Base-by-base conservation (phyloP, 495 filamentous ascomycete genomes). In the Penicillium argentinense region DNA sequence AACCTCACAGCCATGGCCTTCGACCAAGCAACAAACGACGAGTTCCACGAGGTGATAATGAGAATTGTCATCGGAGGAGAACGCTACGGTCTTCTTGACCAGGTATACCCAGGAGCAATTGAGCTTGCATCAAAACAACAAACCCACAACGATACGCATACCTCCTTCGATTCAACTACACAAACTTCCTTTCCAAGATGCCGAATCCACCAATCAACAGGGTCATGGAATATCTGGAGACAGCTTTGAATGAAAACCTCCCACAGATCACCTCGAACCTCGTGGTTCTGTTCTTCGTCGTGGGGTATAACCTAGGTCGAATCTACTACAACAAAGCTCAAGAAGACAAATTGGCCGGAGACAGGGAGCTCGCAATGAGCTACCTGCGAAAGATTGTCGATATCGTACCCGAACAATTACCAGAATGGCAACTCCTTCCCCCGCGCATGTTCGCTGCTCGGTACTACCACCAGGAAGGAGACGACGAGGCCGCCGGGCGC, bases 31-130 rank as follows among this genome's bases (percentile, higher is more conserved):
- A 8, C n/a, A 11, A 17, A 45, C 5, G 18, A 21, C 6, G 17
- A 23, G 14, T 22, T 45, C 29, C 42, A 45, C 16, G 25, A 9
- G 28, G 21, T 37, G 11, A 13, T 45, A 9, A 5, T 45, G 9
- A 16, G 14, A 12, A 21, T 18, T 8, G 42, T n/a, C 2, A 37
- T 25, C 30, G 25, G 23, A 17, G 37, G 29, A 8, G 25, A 45
- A 13, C 34, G 37, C 12, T 37, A 32, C 5, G 18, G 16, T 8
- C 5, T 45, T 16, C 25, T 45, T n/a, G 29, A 36, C 18, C n/a
- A 45, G 5, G 19, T 45, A 2, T 45, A 45, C 29, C 17, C 6
- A 9, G 18, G 17, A 3, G 42, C 42, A 14, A 45, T 45, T 37
- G 21, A 34, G 22, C 23, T 17, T 3, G 42, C 42, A 5, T 9